phyloP scores from a whole-genome alignment of 78 protist species.

The Polysphondylium violaceum region DNA sequence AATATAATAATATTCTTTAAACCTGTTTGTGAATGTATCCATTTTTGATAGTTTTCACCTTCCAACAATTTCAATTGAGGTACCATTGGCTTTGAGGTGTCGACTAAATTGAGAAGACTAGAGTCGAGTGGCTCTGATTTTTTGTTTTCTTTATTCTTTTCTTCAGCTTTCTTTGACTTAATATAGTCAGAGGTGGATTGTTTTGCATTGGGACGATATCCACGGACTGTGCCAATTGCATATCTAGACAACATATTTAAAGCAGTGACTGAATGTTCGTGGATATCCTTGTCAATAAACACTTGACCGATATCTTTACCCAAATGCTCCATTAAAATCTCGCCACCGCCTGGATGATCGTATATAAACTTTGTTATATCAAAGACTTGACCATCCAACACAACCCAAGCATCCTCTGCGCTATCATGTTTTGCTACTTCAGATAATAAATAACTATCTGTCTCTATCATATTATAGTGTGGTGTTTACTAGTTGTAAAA shows the following conservation, averaged over 20 bases:
- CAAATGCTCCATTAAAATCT: constrained; percentile 62
- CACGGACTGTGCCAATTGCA: constrained; percentile 49
- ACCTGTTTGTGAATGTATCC: constrained; percentile 82
- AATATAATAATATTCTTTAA: constrained; percentile 60
- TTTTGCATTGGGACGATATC: constrained; percentile 31
- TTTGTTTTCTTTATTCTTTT: not conserved
- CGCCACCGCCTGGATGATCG: constrained; percentile 84
- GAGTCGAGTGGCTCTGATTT: constrained; percentile 3
- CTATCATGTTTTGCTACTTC: constrained; percentile 54
- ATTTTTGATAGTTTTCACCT: constrained; percentile 50
- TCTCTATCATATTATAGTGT: constrained; percentile 15
- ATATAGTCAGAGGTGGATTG: constrained; percentile 27
- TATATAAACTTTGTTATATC: constrained; percentile 61
- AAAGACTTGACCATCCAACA: constrained; percentile 77
- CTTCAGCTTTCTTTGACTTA: not conserved
- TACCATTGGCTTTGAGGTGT: constrained; percentile 72
- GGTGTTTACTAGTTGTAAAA: not conserved
- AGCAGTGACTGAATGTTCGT: constrained; percentile 74
- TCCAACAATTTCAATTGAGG: constrained; percentile 67
- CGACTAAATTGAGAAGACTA: constrained; percentile 21
- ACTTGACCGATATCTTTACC: constrained; percentile 64
- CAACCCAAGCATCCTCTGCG: constrained; percentile 65
- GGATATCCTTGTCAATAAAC: constrained; percentile 51
- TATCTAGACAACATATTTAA: constrained; percentile 74
- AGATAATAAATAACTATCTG: not conserved